A percentile compares a stretch with the other conserved stretches of the same genome.
These are phyloP conservation scores for Leptographium flavum DNA, from an alignment of 2,329 filamentous ascomycete species.

Conservation along the genomic window DNA sequence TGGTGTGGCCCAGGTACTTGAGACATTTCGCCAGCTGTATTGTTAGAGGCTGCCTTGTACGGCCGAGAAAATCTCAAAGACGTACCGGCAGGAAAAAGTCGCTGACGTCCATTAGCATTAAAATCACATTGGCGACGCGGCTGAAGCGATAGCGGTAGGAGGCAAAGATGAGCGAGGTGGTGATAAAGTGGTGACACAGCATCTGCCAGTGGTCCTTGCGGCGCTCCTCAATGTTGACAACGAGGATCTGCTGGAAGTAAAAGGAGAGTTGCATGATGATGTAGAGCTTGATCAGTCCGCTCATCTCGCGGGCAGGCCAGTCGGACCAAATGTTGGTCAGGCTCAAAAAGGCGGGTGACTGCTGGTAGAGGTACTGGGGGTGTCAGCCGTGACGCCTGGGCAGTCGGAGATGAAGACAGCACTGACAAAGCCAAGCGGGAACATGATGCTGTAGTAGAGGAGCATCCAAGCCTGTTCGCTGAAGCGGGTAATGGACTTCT, in stretches of 20 bases:
- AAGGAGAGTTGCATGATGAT: slow-evolving; percentile 83
- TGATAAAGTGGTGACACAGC: slow-evolving; percentile 89
- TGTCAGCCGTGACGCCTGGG: neutral
- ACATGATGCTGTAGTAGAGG: slow-evolving; percentile 70
- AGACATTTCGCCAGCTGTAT: slow-evolving; percentile 73
- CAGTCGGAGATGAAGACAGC: no score
- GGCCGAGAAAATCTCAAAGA: neutral
- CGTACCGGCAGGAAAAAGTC: slow-evolving; percentile 77
- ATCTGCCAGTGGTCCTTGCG: slow-evolving; percentile 95
- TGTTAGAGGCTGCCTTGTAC: neutral
- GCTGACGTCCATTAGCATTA: slow-evolving; percentile 87
- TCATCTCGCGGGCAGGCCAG: slow-evolving; percentile 69
- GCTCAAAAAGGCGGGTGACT: slow-evolving; percentile 66
- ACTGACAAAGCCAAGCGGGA: slow-evolving; percentile 66
- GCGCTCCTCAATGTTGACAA: slow-evolving; percentile 87
- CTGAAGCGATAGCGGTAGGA: slow-evolving; percentile 82
- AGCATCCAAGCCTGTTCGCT: slow-evolving; percentile 90
- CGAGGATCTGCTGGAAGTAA: slow-evolving; percentile 86
- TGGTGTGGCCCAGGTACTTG: slow-evolving; percentile 71
- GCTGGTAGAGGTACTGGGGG: slow-evolving; percentile 65
- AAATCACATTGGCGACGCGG: slow-evolving; percentile 74
- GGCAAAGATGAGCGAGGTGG: slow-evolving; percentile 61
- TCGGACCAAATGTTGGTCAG: slow-evolving; percentile 66
- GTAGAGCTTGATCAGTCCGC: slow-evolving; percentile 70
- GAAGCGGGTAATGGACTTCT: slow-evolving; percentile 68